These are phyloP conservation scores for Coemansia sp. DNA, from an alignment of 192 early-diverging fungal species.

Conservation along the genomic window DNA sequence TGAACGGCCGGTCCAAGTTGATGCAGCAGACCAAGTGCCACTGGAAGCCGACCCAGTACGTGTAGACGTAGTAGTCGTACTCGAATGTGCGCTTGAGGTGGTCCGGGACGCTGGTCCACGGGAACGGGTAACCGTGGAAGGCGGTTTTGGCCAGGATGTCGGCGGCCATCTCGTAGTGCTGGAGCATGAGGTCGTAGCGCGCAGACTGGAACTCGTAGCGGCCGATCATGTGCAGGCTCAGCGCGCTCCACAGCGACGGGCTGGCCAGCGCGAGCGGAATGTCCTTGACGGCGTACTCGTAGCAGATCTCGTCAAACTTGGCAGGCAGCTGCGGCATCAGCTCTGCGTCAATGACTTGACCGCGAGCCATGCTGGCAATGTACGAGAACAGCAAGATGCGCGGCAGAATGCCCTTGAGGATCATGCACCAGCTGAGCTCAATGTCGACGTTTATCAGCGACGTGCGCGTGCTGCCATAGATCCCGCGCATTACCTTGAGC, in stretches of 20 bases:
- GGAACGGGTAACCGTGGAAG: slow-evolving; percentile 47
- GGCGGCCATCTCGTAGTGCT: slow-evolving; percentile 51
- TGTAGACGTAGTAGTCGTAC: slow-evolving; percentile 56
- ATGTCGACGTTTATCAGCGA: slow-evolving; percentile 52
- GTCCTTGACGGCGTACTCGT: slow-evolving; percentile 38
- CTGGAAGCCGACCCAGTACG: slow-evolving; percentile 54
- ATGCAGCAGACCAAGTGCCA: slow-evolving; percentile 53
- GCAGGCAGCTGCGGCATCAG: slow-evolving; percentile 45
- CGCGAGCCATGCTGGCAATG: slow-evolving; percentile 54
- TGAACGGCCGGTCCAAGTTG: slow-evolving; percentile 52
- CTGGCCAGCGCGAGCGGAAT: slow-evolving; percentile 27
- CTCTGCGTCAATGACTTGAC: slow-evolving; percentile 39
- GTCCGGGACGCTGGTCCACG: slow-evolving; percentile 34
- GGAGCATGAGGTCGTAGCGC: slow-evolving; percentile 51
- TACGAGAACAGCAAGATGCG: slow-evolving; percentile 48
- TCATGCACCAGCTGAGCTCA: slow-evolving; percentile 51
- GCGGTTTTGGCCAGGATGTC: slow-evolving; percentile 39
- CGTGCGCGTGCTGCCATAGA: slow-evolving; percentile 47
- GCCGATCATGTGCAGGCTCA: slow-evolving; percentile 46
- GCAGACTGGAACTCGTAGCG: slow-evolving; percentile 55
- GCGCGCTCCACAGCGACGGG: slow-evolving; percentile 48
- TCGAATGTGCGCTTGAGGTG: slow-evolving; percentile 44
- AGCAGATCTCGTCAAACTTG: slow-evolving; percentile 55
- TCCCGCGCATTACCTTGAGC: slow-evolving; percentile 47
- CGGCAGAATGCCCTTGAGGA: slow-evolving; percentile 50